These are phyloP conservation scores for Cryphonectria naterciae DNA, from an alignment of 2,329 filamentous ascomycete species.

Conservation along the genomic window DNA sequence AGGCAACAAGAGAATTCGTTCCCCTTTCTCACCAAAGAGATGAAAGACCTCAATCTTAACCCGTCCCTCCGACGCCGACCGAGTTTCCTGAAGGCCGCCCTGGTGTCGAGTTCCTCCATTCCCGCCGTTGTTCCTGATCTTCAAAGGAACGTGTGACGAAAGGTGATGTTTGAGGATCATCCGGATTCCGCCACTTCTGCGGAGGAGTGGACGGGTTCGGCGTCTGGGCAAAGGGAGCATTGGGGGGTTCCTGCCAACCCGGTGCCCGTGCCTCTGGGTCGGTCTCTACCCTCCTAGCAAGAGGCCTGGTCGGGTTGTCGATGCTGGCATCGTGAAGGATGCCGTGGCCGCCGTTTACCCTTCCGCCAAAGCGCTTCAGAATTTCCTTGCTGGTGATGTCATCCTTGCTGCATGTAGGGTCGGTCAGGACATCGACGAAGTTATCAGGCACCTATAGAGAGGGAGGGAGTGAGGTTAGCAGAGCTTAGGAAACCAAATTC, in stretches of 20 bases:
- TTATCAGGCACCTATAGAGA: conserved; percentile 82
- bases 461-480: not conserved
- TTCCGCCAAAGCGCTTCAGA: conserved; percentile 85
- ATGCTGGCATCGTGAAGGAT: conserved; percentile 63
- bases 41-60: conserved; percentile 34
- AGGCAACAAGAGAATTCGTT: not conserved
- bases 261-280: conserved; percentile 62
- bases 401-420: conserved; percentile 73
- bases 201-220: conserved; percentile 50
- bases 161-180: conserved; percentile 49
- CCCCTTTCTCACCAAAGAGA: conserved; percentile 11
- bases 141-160: conserved; percentile 50
- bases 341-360: conserved; percentile 51
- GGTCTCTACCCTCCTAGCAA: conserved; percentile 74
- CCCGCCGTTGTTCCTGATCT: conserved; percentile 51
- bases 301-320: conserved; percentile 58
- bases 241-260: conserved; percentile 71
- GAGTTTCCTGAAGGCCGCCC: conserved; percentile 51
- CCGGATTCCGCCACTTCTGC: conserved; percentile 51
- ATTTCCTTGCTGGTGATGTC: conserved; percentile 98
- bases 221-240: conserved; percentile 44
- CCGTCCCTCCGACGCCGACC: conserved; percentile 52
- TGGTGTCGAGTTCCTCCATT: conserved; percentile 63
- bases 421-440: conserved; percentile 81
- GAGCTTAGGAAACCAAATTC: conserved; percentile 28